Evolutionary conservation across 2,329 filamentous ascomycete species (phyloP), one percentile per base, ranked within the genome.

Genomic region (Ophiobolus disseminans): DNA sequence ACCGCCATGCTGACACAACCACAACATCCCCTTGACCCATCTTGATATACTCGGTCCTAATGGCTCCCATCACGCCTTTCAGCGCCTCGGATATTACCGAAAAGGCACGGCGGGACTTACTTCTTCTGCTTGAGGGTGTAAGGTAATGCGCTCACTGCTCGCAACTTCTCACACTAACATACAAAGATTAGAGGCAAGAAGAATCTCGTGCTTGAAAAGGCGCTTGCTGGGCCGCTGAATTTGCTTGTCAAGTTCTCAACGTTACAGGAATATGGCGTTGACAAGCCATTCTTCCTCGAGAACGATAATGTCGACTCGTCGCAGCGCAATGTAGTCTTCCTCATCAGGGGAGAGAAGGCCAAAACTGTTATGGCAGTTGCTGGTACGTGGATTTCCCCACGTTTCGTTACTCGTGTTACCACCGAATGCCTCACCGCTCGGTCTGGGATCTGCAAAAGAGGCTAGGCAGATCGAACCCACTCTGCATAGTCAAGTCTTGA

Each of bases 231-330:
- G 19, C 90, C 92, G 22, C 83, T 99, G 61, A 91, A 92, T 50
- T 82, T 93, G 50, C 88, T 99, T 60, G 91, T 96, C 76, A 97
- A 97, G 73, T 96, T 97, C 68, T 93, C 93, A 17, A 93, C 90
- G 8, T 82, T 97, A 13, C 91, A 97, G 70, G 94, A 99, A 68
- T 97, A 97, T 77, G 95, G 95, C 22, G 92, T 99, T 61, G 92
- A 97, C 75, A 96, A 96, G 74, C 90, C 97, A 60, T 99, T 97
- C 79, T 88, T 97, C 68, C 81, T 99, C 37, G 94, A 99, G 75
- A 97, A 97, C 75, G 85, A 88, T 68, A 97, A 99, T 75, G 87
- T 91, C 73, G 93, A 97, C 75, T 89, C 91, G 14, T 95, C 88
- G 67, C 94, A 97, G 77, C 87, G 90, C 68, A 99, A 97, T 80